A percentile compares a stretch with the other conserved stretches of the same genome.
Evolutionary conservation across 345 rosid species (phyloP).

Genomic region (Populus simonii): DNA sequence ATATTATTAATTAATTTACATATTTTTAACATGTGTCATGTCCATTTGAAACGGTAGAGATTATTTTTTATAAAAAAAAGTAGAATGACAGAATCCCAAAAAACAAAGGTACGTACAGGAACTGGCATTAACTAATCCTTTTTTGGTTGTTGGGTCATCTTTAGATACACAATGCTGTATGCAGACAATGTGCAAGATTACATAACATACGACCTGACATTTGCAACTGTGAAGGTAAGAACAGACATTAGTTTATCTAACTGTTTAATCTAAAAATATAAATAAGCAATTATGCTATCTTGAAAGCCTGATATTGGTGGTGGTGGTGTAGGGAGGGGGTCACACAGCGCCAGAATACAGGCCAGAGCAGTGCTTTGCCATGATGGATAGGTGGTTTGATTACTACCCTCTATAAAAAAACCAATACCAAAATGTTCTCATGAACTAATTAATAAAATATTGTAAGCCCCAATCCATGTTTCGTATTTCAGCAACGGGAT

Average conservation of each 20-base stretch:
- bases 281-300: background rate
- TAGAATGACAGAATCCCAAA: too few relatives aligned
- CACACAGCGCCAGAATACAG: conserved; percentile 32
- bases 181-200: too few relatives aligned
- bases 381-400: conserved; percentile 27
- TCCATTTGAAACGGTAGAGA: too few relatives aligned
- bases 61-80: too few relatives aligned
- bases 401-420: background rate
- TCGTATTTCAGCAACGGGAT: too few relatives aligned
- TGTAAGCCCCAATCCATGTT: too few relatives aligned
- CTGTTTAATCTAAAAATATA: too few relatives aligned
- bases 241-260: background rate
- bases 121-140: background rate
- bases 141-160: background rate
- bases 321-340: conserved; percentile 25
- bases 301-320: background rate
- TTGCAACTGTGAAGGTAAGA: conserved; percentile 29
- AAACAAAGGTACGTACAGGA: too few relatives aligned
- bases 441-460: too few relatives aligned
- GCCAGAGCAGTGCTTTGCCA: conserved; percentile 25
- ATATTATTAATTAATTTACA: too few relatives aligned
- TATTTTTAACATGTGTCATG: too few relatives aligned
- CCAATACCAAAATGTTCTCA: too few relatives aligned
- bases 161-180: conserved; percentile 12
- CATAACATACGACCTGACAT: conserved; percentile 10